phyloP scores from a whole-genome alignment of 23 red algal species.

The Pyropia haitanensis region DNA sequence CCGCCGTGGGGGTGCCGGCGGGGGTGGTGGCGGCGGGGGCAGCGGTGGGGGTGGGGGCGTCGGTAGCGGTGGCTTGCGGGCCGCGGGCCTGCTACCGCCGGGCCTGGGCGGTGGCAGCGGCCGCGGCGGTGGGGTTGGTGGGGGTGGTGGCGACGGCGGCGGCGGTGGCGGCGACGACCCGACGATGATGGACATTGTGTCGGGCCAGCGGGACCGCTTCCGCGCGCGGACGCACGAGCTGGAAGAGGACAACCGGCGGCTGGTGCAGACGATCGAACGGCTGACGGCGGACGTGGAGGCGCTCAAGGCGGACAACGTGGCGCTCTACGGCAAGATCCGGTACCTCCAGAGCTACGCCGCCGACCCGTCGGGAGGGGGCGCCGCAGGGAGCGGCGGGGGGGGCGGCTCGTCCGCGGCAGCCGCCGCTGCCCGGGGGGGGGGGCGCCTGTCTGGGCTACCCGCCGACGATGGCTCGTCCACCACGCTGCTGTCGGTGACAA shows the following conservation, averaged over 20 bases:
- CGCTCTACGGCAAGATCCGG: constrained; percentile 58
- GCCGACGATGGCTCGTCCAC: too few relatives aligned
- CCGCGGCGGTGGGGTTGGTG: not conserved
- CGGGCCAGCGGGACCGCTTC: constrained; percentile 67
- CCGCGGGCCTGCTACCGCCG: not conserved
- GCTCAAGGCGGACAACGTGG: constrained; percentile 64
- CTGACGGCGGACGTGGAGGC: constrained; percentile 47
- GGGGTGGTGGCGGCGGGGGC: not conserved
- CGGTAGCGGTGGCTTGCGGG: not conserved
- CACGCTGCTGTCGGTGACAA: too few relatives aligned
- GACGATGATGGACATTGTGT: constrained; percentile 69
- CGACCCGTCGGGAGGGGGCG: constrained; percentile 17
- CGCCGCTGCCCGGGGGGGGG: too few relatives aligned
- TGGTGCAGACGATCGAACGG: constrained; percentile 46
- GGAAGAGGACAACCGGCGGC: constrained; percentile 55
- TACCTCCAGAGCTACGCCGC: constrained; percentile 55
- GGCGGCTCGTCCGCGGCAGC: not conserved
- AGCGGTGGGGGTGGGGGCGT: too few relatives aligned
- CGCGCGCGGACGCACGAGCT: constrained; percentile 52
- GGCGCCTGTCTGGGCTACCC: too few relatives aligned
- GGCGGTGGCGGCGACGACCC: constrained; percentile 21
- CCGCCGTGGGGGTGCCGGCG: too few relatives aligned
- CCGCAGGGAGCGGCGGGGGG: too few relatives aligned
- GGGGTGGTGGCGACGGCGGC: not conserved
- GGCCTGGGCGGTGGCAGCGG: not conserved